Conservation (phyloP, 1,284 basidiomycete genomes). For the Stygiomarasmius scandens region DNA sequence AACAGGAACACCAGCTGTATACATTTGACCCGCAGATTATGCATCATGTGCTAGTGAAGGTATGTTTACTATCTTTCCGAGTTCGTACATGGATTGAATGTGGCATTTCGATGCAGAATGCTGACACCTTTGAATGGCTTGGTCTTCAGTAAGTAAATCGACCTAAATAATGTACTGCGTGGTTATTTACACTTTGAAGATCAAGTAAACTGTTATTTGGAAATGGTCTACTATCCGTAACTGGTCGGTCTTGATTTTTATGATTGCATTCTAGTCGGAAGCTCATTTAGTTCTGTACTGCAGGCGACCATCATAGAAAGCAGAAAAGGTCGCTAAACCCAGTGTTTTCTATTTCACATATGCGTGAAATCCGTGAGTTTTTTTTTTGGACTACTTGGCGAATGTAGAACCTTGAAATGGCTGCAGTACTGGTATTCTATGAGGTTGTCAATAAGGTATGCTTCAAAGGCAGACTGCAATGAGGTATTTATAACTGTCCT, state of each 20-base stretch:
- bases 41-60: not conserved
- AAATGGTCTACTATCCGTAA: not conserved
- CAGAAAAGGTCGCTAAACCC: not conserved
- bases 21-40: not conserved
- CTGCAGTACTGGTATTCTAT: not conserved
- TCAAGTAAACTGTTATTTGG: not conserved
- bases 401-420: not conserved
- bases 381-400: not conserved
- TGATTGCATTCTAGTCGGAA: too few species aligned
- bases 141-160: not conserved
- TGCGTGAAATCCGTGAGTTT: constrained; percentile 1
- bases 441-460: constrained; percentile 1
- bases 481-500: too few species aligned
- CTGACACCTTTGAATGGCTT: not conserved
- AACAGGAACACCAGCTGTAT: not conserved
- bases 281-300: too few species aligned
- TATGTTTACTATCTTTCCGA: too few species aligned
- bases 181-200: not conserved
- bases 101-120: not conserved
- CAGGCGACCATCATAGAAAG: constrained; percentile 1
- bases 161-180: too few species aligned
- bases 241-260: too few species aligned
- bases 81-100: not conserved
- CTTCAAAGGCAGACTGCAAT: too few species aligned
- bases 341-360: constrained; percentile 2